These are phyloP conservation scores for Eucalyptus cloeziana DNA, from an alignment of 345 rosid genomes.

Conservation along the genomic window DNA sequence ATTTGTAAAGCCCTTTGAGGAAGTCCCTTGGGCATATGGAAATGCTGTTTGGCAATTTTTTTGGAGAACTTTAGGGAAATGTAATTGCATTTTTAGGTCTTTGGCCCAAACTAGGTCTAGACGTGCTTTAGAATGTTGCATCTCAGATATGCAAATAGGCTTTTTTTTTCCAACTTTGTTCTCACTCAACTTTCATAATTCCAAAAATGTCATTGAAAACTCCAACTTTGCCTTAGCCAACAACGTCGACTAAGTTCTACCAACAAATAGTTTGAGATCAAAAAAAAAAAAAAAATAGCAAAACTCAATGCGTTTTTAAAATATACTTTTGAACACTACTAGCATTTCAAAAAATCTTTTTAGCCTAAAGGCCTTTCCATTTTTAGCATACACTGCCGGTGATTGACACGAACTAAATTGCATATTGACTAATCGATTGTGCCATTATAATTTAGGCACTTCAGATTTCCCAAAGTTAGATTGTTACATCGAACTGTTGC, in stretches of 20 bases:
- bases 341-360: too few species aligned
- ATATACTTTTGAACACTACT: too few species aligned
- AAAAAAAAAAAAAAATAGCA: neutral
- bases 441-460: neutral
- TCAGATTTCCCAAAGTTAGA: neutral
- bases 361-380: too few species aligned
- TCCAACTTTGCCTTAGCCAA: fast-evolving
- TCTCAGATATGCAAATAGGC: neutral
- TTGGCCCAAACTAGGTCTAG: neutral
- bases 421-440: neutral
- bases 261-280: fast-evolving
- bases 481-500: neutral
- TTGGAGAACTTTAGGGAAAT: neutral
- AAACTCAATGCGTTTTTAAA: neutral
- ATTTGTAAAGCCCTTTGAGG: too few species aligned
- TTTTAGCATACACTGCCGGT: neutral
- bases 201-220: neutral
- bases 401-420: neutral
- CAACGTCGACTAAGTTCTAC: fast-evolving
- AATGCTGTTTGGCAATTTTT: neutral
- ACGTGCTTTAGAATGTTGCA: neutral
- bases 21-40: neutral
- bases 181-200: neutral
- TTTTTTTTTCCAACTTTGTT: too few species aligned
- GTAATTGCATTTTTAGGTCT: neutral